Evolutionary conservation across 371 early-diverging fungal genomes (phyloP).

Genomic region (Mortierella polycephala): DNA sequence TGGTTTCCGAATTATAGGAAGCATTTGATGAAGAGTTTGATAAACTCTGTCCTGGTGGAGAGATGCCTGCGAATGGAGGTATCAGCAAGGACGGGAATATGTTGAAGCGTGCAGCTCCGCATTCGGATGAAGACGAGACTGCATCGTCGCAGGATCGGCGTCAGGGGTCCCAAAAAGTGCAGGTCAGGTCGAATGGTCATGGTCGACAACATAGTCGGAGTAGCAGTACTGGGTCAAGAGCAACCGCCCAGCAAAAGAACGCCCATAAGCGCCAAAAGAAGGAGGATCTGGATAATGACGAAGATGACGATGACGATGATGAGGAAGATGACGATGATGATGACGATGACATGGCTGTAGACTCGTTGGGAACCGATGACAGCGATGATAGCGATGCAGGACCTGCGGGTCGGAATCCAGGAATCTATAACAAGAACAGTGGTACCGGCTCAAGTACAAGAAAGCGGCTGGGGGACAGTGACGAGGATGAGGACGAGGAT

Average conservation of each 20-base stretch:
- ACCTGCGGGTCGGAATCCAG: conserved; percentile 22
- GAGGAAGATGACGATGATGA: conserved; percentile 50
- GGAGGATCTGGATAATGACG: conserved; percentile 53
- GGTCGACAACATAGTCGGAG: conserved; percentile 47
- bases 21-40: conserved; percentile 56
- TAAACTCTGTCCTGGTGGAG: conserved; percentile 58
- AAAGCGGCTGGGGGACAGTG: conserved; percentile 25
- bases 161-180: conserved; percentile 19
- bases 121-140: conserved; percentile 49
- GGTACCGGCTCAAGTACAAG: conserved; percentile 14
- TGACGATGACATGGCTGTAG: conserved; percentile 46
- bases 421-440: conserved; percentile 20
- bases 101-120: conserved; percentile 47
- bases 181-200: conserved; percentile 39
- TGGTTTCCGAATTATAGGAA: conserved; percentile 41
- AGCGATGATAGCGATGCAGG: conserved; percentile 57
- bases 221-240: conserved; percentile 47
- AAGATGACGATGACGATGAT: conserved; percentile 55
- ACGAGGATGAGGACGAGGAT: conserved; percentile 46
- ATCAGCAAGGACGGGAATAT: conserved; percentile 29
- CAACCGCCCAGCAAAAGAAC: conserved; percentile 41
- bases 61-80: conserved; percentile 37
- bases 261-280: conserved; percentile 54
- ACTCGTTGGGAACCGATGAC: conserved; percentile 46
- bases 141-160: conserved; percentile 34